Conservation (phyloP, 345 rosid genomes). For the Corymbia maculata region DNA sequence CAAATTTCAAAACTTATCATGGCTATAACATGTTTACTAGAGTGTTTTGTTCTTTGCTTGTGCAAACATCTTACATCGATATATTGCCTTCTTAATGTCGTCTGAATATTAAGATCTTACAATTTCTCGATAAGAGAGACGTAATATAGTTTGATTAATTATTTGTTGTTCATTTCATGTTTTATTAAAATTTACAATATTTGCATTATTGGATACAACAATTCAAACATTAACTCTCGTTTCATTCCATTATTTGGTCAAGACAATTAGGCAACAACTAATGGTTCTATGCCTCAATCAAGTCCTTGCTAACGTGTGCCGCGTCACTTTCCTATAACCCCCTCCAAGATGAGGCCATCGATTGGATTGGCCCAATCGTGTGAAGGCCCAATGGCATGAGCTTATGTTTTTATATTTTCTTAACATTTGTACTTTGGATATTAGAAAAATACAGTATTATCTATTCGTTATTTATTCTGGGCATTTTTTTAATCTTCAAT, state of each 20-base stretch:
- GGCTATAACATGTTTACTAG: not conserved
- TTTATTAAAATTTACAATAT: not conserved
- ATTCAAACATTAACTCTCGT: not conserved
- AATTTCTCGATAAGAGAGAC: rapidly evolving
- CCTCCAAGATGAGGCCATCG: not conserved
- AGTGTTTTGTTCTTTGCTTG: not conserved
- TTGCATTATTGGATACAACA: not conserved
- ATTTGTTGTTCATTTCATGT: not conserved
- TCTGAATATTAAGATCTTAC: not conserved
- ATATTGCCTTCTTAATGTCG: rapidly evolving
- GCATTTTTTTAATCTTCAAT: not conserved
- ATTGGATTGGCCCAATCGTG: not conserved
- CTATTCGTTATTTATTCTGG: not conserved
- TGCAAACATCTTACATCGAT: not conserved
- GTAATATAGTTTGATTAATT: not conserved
- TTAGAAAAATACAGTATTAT: not conserved
- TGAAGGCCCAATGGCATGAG: not conserved
- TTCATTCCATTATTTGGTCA: not conserved
- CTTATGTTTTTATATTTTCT: not conserved
- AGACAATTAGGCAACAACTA: not conserved
- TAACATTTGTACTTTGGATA: not conserved
- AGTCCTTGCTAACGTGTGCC: not conserved
- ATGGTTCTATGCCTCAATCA: not conserved
- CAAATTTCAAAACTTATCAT: no score
- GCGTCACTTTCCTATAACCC: not conserved